Evolutionary conservation across 257 asterid genomes (phyloP), one percentile per base, ranked within the genome.

Genomic region (Forsythia viridissima): DNA sequence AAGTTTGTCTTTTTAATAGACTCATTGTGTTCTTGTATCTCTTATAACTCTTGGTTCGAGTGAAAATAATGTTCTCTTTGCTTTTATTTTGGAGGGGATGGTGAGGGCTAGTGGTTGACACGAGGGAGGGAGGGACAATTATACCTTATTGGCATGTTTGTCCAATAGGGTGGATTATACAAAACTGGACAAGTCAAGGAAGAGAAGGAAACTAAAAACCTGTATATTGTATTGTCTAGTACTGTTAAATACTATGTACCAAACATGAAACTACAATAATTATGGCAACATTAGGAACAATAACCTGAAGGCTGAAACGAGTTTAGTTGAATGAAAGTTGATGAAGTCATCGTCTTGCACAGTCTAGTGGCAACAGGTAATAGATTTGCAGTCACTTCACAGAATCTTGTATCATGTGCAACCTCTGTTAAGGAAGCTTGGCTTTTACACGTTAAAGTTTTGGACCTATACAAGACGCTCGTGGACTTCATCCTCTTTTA

Each of bases 1-100:
- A 90, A 71, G 90, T 82, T 65, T 24, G 43, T 72, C 41, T 46
- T 46, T 76, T 70, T 21, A 59, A 59, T 59, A n/a, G 20, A 59
- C 13, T 61, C 4, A 61, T 61, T 10, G 6, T 9, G 16, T 61
- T 30, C 69, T 61, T 61, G 38, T 24, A 21, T 8, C 66, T 48
- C 57, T n/a, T 48, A 48, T 18, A 4, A 48, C n/a, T 13, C 57
- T 48, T 48, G 57, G 57, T 48, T 48, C 13, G n/a, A 18, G 4
- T 12, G 57, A 48, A 48, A 48, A 13, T 48, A 48, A 11, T 39
- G 41, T 39, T 39, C 5, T 0, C 11, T 11, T 46, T 46, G 12
- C 55, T 12, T 46, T 46, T 46, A 12, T 48, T 48, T 48, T 13
- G 57, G 57, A 48, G 57, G 16, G 57, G 57, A 13, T 12, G n/a